Base-by-base conservation (phyloP, 441 rosid genomes). In the Kokia cookei region DNA sequence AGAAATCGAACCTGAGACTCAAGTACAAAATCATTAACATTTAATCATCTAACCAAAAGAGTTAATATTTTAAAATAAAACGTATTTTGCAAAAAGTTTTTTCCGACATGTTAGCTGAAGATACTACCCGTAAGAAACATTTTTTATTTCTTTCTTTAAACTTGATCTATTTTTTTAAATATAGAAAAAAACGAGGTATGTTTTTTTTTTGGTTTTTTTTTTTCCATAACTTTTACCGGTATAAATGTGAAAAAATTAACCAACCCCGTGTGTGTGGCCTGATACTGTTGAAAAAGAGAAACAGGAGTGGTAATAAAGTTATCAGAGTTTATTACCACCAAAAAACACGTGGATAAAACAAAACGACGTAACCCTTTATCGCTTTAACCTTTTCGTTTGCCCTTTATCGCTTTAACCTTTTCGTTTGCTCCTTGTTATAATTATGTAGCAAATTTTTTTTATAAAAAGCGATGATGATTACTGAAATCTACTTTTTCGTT, bases 1-100 rank as follows among this genome's bases (percentile, higher is more conserved):
- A 32, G 0, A 5, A 4, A 32, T 32, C 1, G 0, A 32, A 32
- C 5, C 1, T 5, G 1, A 29, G 1, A 0, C 5, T 29, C 1
- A 29, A 29, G 0, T 5, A 4, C 0, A 0, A 29, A 4, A 29
- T 29, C 5, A 0, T 3, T 29, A 29, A 32, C 0, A 32, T 32
- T 1, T 24, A 24, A 24, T 24, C 6, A 27, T 27, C 3, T 2
- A 0, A 27, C 3, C 4, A 27, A 27, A 0, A 27, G 0, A 27
- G 0, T 0, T 29, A 3, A 29, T 4, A 1, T 29, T 29, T 29
- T 3, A 29, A 29, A 29, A 29, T 1, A 29, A 29, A 29, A 29
- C 4, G 0, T 1, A 29, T 0, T 29, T 0, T 29, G 1, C 4
- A 29, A 19, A 19, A 19, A 19, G 5, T 3, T 29, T 29, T 19